Base-by-base conservation (phyloP, 192 early-diverging fungal genomes). In the Obelidium mucronatum region DNA sequence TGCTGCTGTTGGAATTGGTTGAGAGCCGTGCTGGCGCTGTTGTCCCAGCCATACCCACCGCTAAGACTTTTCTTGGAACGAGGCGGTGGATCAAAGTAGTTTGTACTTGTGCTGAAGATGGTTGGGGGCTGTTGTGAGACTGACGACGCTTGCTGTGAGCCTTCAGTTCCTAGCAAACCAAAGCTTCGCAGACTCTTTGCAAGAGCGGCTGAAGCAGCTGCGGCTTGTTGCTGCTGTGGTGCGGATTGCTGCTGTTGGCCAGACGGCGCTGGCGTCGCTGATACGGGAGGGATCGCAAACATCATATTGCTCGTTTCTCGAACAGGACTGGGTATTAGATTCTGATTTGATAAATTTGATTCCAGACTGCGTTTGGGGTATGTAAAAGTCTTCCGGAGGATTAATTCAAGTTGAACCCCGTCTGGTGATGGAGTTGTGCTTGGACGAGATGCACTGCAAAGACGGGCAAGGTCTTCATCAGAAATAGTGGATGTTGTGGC, bases 381-480 rank as follows among this genome's bases (percentile, higher is more conserved):
- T 26, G 26, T 19, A 37, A 58, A 72, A 8, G 55, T 53, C 30
- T 59, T 55, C 6, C 70, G 52, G 8, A 72, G 70, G 55, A 59
- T 72, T 11, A 72, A 39, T 59, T 72, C 70, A 58, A 42, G 34
- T 15, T 13, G 31, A 39, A 11, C 5, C 2, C 13, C 8, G 40
- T 54, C n/a, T 26, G 28, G 33, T 31, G 58, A 17, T 34, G 58
- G 6, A 17, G 28, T 34, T 26, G 28, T 60, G 6, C 58, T 26
- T 34, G 28, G 6, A 22, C 40, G 19, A 19, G 37, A 26, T 26
- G 22, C 56, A 64, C 75, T 72, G 42, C 94, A 97, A 42, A 98
- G 91, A 3, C 88, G 86, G 4, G 87, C 78, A 33, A 98, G 79
- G 71, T 96, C 94, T 22, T 91, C 91, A 78, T 97, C 94, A 40